phyloP scores from a whole-genome alignment of 768 basidiomycete species.

The Rubroboletus pulcherrimus region DNA sequence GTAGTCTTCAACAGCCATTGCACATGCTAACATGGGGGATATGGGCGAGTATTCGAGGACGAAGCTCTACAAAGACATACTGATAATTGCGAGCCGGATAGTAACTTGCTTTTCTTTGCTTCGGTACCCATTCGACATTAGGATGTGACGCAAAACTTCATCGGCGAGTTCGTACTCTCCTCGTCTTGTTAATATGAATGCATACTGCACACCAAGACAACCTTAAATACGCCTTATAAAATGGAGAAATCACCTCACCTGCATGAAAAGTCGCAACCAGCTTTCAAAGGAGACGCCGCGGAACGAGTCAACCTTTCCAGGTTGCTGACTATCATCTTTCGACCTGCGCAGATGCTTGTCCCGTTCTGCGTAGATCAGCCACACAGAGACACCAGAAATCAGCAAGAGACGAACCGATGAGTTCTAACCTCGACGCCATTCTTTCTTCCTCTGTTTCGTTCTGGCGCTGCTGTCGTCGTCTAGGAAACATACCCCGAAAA shows the following conservation, averaged over 20 bases:
- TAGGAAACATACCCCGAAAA: conserved; percentile 20
- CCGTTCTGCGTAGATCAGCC: conserved; percentile 6
- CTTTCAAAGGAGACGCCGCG: conserved; percentile 78
- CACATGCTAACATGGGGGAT: conserved; percentile 55
- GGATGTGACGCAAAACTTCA: conserved; percentile 72
- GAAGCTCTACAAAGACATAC: conserved; percentile 37
- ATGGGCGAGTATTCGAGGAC: background rate
- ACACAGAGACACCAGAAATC: background rate
- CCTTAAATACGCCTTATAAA: conserved; percentile 1
- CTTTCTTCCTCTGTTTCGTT: conserved; percentile 15
- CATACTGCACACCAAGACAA: conserved; percentile 48
- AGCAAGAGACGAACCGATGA: conserved; percentile 40
- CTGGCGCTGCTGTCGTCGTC: conserved; percentile 13
- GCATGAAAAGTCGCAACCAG: conserved; percentile 83
- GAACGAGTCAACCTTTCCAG: conserved; percentile 57
- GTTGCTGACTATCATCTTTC: conserved; percentile 37
- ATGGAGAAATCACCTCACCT: conserved; percentile 43
- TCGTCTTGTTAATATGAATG: conserved; percentile 61
- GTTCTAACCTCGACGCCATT: conserved; percentile 67
- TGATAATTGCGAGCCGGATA: conserved; percentile 70
- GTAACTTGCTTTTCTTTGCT: conserved; percentile 58
- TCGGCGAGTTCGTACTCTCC: conserved; percentile 65
- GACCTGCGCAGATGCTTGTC: conserved; percentile 46
- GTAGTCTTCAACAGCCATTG: conserved; percentile 53
- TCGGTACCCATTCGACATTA: conserved; percentile 71